These are phyloP conservation scores for Onygenales sp. DNA, from an alignment of 2,329 filamentous ascomycete genomes.

Conservation along the genomic window DNA sequence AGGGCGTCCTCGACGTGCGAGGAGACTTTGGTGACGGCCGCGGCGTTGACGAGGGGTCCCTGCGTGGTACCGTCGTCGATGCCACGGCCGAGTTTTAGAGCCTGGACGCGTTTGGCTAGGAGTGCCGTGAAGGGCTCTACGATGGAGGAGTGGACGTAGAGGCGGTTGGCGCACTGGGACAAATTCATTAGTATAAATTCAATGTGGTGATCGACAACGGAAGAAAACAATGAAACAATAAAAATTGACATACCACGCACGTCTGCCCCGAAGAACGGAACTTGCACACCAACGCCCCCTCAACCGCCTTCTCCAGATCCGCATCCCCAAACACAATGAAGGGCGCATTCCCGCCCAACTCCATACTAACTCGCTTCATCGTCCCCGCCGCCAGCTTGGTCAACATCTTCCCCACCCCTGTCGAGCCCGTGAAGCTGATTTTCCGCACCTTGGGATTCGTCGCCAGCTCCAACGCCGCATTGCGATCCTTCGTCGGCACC, in stretches of 20 bases:
- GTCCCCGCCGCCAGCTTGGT: conserved; percentile 19
- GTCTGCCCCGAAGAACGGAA: conserved; percentile 16
- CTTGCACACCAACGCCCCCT: neutral
- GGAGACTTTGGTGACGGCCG: conserved; percentile 14
- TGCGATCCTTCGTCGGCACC: conserved; percentile 60
- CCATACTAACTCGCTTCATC: conserved; percentile 34
- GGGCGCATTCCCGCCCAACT: conserved; percentile 31
- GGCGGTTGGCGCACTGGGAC: conserved; percentile 21
- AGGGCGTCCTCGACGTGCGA: conserved; percentile 16
- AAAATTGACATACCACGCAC: conserved; percentile 9
- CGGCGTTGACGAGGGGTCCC: conserved; percentile 14
- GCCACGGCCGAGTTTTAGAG: conserved; percentile 22
- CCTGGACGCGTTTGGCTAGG: conserved; percentile 37
- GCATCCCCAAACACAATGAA: conserved; percentile 31
- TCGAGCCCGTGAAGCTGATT: conserved; percentile 47
- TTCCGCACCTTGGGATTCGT: conserved; percentile 56
- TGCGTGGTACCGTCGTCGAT: conserved; percentile 22
- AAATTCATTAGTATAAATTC: too few species aligned
- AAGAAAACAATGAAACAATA: too few species aligned
- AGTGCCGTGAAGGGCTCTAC: conserved; percentile 36
- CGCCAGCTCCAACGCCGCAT: conserved; percentile 8
- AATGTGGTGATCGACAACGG: too few species aligned
- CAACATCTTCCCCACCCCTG: conserved; percentile 19
- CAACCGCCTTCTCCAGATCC: conserved; percentile 20
- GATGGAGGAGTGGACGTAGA: conserved; percentile 32